Conservation (phyloP, 2,329 filamentous ascomycete species). For the Xylaria hypoxylon region DNA sequence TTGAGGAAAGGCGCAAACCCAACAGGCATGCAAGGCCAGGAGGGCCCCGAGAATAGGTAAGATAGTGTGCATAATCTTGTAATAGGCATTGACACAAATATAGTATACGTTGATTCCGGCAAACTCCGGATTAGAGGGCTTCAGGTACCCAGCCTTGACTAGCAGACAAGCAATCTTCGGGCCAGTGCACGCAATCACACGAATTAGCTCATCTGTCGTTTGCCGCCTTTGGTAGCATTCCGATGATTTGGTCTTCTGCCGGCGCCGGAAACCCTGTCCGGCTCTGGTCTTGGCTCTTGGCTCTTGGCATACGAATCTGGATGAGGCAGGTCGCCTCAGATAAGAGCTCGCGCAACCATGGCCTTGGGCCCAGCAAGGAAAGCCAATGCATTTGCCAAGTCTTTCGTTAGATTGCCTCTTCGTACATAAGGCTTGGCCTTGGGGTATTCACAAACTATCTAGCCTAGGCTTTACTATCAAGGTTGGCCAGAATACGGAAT, state of each 20-base stretch:
- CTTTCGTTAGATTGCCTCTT: conserved; percentile 23
- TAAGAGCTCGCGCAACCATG: conserved; percentile 29
- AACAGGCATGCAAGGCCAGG: too few relatives aligned
- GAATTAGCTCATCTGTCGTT: not conserved
- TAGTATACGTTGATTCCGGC: too few relatives aligned
- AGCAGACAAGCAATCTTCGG: not conserved
- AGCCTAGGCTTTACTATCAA: not conserved
- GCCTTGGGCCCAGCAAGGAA: conserved; percentile 9
- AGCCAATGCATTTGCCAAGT: conserved; percentile 22
- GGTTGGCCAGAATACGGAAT: not conserved
- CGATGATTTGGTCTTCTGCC: conserved; percentile 15
- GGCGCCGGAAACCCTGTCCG: conserved; percentile 2
- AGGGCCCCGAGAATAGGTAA: too few relatives aligned
- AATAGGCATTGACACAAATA: too few relatives aligned
- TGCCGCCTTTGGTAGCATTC: not conserved
- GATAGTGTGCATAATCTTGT: too few relatives aligned
- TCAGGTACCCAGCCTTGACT: not conserved
- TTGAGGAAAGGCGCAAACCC: too few relatives aligned
- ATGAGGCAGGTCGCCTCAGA: conserved; percentile 35
- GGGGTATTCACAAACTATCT: not conserved
- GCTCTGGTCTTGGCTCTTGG: conserved; percentile 22
- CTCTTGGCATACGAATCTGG: conserved; percentile 26
- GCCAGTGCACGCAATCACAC: not conserved
- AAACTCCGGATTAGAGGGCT: not conserved
- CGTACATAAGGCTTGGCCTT: conserved; percentile 8